Conservation (phyloP, 768 basidiomycete genomes). For the Podaxis pistillaris region DNA sequence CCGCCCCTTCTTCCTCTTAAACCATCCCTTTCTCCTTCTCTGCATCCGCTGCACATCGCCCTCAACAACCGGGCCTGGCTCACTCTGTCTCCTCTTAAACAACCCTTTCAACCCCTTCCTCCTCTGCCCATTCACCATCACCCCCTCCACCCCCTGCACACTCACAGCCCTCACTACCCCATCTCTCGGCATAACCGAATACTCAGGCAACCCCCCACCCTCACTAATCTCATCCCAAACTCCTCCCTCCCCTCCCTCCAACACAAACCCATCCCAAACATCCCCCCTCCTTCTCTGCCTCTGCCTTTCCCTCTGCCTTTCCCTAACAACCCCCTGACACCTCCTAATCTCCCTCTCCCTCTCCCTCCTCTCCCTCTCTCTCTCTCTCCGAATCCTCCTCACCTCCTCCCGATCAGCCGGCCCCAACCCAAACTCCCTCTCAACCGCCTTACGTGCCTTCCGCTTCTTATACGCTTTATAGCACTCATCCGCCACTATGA, state of each 20-base stretch:
- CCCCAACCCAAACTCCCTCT: background rate
- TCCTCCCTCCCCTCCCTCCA: background rate
- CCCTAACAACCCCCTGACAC: background rate
- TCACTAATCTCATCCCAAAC: background rate
- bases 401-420: background rate
- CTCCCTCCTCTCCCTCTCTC: background rate
- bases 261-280: background rate
- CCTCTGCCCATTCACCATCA: background rate
- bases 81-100: background rate
- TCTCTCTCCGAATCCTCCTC: background rate
- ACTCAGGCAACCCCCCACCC: background rate
- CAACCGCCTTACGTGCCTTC: background rate
- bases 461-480: constrained; percentile 3
- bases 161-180: background rate
- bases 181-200: background rate
- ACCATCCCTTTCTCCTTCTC: background rate
- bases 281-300: background rate
- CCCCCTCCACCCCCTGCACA: background rate
- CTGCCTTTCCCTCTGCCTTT: background rate
- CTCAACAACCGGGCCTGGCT: background rate
- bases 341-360: background rate
- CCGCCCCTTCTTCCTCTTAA: background rate
- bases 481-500: constrained; percentile 8
- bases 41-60: no score
- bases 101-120: background rate